phyloP scores from a whole-genome alignment of 2,329 filamentous ascomycete species.

The Drechslera avenae region DNA sequence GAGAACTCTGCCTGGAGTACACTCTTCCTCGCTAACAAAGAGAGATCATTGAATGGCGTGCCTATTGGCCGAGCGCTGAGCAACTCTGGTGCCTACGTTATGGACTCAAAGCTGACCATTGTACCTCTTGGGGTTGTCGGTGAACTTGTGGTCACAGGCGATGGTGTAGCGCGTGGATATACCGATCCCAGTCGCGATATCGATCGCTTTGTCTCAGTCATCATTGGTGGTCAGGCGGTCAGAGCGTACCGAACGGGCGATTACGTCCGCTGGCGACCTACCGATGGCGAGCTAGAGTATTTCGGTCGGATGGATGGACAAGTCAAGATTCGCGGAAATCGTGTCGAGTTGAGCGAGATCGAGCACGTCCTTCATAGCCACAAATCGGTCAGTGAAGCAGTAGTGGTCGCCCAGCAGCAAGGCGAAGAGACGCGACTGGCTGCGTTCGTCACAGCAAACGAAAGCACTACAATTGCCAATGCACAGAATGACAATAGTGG shows the following conservation, averaged over 20 bases:
- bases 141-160: constrained; percentile 31
- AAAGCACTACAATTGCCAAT: background rate
- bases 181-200: constrained; percentile 26
- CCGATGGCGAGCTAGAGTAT: too few species aligned
- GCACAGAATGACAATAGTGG: background rate
- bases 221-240: background rate
- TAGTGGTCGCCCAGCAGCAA: background rate
- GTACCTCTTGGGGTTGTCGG: constrained; percentile 24
- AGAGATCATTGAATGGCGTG: too few species aligned
- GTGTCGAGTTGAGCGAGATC: constrained; percentile 34
- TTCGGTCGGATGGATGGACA: too few species aligned
- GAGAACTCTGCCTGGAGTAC: too few species aligned
- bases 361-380: constrained; percentile 10
- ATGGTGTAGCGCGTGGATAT: constrained; percentile 8
- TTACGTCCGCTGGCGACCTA: too few species aligned
- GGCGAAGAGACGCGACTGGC: background rate
- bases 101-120: constrained; percentile 3
- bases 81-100: constrained; percentile 4
- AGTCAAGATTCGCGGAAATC: constrained; percentile 31
- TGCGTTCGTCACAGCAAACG: background rate
- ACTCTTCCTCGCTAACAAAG: too few species aligned
- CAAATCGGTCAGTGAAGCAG: background rate
- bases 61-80: constrained; percentile 48
- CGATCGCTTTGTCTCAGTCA: constrained; percentile 4
- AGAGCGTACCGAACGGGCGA: constrained; percentile 41